Base-by-base conservation (phyloP, 108 stramenopile species). In the Chaetoceros tenuissimus region DNA sequence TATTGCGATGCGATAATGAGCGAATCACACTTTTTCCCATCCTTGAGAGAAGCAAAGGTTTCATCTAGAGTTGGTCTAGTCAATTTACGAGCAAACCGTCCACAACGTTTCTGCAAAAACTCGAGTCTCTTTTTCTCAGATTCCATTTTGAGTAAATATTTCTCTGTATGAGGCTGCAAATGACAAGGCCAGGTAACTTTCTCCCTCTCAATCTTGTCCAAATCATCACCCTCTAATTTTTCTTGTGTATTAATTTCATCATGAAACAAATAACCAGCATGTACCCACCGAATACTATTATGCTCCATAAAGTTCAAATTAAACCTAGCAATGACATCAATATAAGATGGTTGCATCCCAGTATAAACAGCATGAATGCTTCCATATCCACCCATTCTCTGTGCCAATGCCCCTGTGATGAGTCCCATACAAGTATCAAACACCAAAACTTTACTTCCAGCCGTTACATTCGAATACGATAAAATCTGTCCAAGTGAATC, bases 321-420 rank as follows among this genome's bases (percentile, higher is more conserved):
- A 63, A 88, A 88, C 1, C 69, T 56, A 1, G 48, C 55, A 20
- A 84, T 49, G 60, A 82, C 71, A 56, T 92, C 88, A 52, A 74
- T 58, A 60, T 67, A 89, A 0, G 85, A 49, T 18, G 85, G 85
- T 62, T 89, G 87, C 25, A 83, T 79, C 20, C 82, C 85, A 30
- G 24, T 64, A 68, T 81, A 88, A 40, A 92, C 55, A 31, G 71
- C 66, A 1, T 85, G 26, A 17, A 95, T 60, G 22, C 68, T 74
- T 3, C 94, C 94, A 59, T 87, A 88, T 7, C 94, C 94, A 20
- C 81, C 94, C 84, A 95, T 80, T 51, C 89, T 68, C 46, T 81
- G 71, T 3, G 84, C 80, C 19, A 84, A 55, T 24, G 76, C 68
- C 21, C 87, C 88, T 0, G 87, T 81, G 8, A 92, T 40, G 0